These are phyloP conservation scores for Pigoraptor vietnamica DNA, from an alignment of 78 protist genomes.

Conservation along the genomic window DNA sequence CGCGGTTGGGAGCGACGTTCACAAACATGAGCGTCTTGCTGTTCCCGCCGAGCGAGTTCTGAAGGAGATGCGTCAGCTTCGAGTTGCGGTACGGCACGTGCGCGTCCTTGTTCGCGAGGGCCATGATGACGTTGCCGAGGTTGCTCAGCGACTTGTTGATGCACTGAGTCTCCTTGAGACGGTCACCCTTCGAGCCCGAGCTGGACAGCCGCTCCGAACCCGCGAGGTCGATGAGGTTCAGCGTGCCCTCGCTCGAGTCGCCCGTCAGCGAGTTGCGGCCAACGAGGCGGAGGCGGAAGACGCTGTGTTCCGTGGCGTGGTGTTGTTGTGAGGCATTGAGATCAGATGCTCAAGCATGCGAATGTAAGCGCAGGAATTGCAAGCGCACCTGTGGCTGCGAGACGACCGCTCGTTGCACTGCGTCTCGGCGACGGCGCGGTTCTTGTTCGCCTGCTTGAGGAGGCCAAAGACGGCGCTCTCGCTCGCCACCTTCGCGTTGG, in stretches of 20 bases:
- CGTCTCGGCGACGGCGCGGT: constrained; percentile 48
- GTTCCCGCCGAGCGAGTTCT: constrained; percentile 38
- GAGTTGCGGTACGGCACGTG: constrained; percentile 65
- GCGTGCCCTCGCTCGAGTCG: constrained; percentile 6
- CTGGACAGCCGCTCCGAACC: constrained; percentile 64
- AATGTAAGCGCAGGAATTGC: neutral
- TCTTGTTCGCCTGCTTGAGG: constrained; percentile 8
- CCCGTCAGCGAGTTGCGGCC: neutral
- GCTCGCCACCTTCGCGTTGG: neutral
- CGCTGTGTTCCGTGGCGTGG: neutral
- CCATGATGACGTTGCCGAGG: constrained; percentile 82
- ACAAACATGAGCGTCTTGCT: constrained; percentile 48
- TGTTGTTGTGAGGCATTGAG: neutral
- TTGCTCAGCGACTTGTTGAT: constrained; percentile 80
- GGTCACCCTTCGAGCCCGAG: constrained; percentile 30
- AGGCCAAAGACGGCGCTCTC: neutral
- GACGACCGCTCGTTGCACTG: constrained; percentile 53
- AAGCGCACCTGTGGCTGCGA: constrained; percentile 51
- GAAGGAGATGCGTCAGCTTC: constrained; percentile 61
- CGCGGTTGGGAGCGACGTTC: constrained; percentile 19
- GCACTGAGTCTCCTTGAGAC: constrained; percentile 74
- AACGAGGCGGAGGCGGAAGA: neutral
- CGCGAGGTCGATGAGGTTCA: constrained; percentile 73
- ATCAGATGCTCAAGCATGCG: neutral
- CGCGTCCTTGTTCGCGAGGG: constrained; percentile 34